Percentiles rank a stretch among this genome's conserved stretches.
Evolutionary conservation across 2,329 filamentous ascomycete genomes (phyloP).

Genomic region (Lachnellula suecica): DNA sequence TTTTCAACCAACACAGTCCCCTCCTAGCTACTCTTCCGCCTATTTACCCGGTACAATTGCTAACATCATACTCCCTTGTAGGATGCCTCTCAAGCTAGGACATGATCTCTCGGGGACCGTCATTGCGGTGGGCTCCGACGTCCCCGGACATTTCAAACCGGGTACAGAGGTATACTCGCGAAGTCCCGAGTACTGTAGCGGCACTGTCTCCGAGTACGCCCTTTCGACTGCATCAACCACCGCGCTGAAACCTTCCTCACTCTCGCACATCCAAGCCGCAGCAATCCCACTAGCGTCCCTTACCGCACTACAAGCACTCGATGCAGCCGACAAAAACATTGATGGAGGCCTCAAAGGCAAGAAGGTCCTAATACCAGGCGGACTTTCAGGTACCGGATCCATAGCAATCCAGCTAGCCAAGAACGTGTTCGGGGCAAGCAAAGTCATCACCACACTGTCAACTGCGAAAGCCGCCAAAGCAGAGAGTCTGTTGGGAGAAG

Average conservation of each 20-base stretch:
- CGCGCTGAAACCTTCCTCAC: conserved; percentile 38
- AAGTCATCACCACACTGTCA: conserved; percentile 46
- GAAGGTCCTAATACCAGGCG: conserved; percentile 39
- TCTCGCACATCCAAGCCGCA: conserved; percentile 41
- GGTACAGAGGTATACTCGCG: conserved; percentile 40
- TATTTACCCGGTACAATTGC: neutral
- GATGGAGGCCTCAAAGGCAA: conserved; percentile 41
- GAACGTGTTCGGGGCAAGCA: conserved; percentile 41
- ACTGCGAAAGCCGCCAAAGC: conserved; percentile 40
- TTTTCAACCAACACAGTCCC: no score
- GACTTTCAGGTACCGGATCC: conserved; percentile 37
- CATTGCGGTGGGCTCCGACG: conserved; percentile 34
- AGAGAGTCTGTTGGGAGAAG: conserved; percentile 37
- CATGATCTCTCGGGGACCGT: conserved; percentile 42
- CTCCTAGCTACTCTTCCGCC: neutral
- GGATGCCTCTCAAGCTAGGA: conserved; percentile 44
- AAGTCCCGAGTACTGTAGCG: conserved; percentile 36
- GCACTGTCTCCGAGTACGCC: conserved; percentile 30
- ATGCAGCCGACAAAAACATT: conserved; percentile 28
- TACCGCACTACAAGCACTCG: conserved; percentile 40
- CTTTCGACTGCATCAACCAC: conserved; percentile 32
- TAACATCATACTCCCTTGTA: conserved; percentile 9
- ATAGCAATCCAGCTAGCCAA: conserved; percentile 45
- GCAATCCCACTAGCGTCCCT: conserved; percentile 39
- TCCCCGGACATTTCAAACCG: conserved; percentile 35